Conservation (phyloP, 169 alveolate species). For the Cryptosporidium parvum region DNA sequence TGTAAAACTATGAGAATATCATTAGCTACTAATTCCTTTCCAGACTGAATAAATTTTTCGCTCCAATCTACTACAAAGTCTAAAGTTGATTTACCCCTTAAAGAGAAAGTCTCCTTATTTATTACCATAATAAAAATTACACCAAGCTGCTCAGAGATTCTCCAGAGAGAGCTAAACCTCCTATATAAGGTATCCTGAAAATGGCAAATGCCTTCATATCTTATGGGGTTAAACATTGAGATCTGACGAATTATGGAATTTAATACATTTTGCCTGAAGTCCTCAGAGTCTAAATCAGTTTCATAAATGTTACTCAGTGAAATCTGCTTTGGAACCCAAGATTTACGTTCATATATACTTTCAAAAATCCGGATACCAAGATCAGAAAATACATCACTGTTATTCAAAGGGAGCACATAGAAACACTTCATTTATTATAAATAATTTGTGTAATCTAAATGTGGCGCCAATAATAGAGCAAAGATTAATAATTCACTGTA, state of each 20-base stretch:
- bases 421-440: slow-evolving; percentile 41
- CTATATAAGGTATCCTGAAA: slow-evolving; percentile 4
- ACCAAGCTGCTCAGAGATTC: slow-evolving; percentile 20
- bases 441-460: not conserved
- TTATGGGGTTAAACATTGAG: slow-evolving; percentile 44
- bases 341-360: slow-evolving; percentile 3
- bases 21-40: slow-evolving; percentile 2
- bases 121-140: slow-evolving; percentile 37
- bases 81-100: slow-evolving; percentile 33
- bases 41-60: slow-evolving; percentile 13
- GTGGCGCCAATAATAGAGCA: slow-evolving; percentile 21
- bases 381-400: slow-evolving; percentile 24
- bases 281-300: slow-evolving; percentile 26
- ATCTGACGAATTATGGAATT: slow-evolving; percentile 36
- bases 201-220: slow-evolving; percentile 49
- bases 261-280: slow-evolving; percentile 55
- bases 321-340: not conserved
- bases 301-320: slow-evolving; percentile 26
- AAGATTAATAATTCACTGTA: not conserved
- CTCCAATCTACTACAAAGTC: slow-evolving; percentile 71
- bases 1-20: slow-evolving; percentile 47
- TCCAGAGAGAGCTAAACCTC: slow-evolving; percentile 38
- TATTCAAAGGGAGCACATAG: slow-evolving; percentile 25
- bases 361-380: slow-evolving; percentile 20
- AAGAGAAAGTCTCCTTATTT: slow-evolving; percentile 2